Conservation (phyloP, 2,329 filamentous ascomycete species). For the Stemphylium vesicarium region DNA sequence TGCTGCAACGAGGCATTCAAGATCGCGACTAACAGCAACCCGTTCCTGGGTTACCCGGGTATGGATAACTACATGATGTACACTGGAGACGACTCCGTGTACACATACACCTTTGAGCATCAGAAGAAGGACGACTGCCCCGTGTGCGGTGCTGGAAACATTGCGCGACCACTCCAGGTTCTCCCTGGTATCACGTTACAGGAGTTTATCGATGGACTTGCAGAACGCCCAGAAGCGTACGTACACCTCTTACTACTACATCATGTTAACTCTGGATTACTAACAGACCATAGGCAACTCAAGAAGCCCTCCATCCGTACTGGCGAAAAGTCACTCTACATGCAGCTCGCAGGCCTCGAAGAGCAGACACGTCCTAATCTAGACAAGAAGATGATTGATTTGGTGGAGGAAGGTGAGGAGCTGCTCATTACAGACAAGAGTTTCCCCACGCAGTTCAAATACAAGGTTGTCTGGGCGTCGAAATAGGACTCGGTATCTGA, state of each 20-base stretch:
- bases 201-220: constrained; percentile 84
- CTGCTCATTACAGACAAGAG: constrained; percentile 93
- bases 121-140: constrained; percentile 94
- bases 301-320: constrained; percentile 89
- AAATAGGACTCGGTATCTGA: not conserved
- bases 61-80: constrained; percentile 97
- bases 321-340: constrained; percentile 85
- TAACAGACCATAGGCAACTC: constrained; percentile 64
- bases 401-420: constrained; percentile 83
- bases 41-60: constrained; percentile 75
- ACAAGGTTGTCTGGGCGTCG: constrained; percentile 58
- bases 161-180: constrained; percentile 76
- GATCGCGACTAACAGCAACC: constrained; percentile 82
- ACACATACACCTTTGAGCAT: constrained; percentile 96
- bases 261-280: not conserved
- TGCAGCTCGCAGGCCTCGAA: constrained; percentile 84
- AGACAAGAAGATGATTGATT: constrained; percentile 74
- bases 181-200: constrained; percentile 75
- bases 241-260: constrained; percentile 18
- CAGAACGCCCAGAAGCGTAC: constrained; percentile 77
- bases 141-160: constrained; percentile 75
- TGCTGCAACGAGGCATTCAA: constrained; percentile 98
- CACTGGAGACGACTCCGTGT: constrained; percentile 91
- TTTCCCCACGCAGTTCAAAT: constrained; percentile 75
- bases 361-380: constrained; percentile 85